Evolutionary conservation across 2,329 filamentous ascomycete genomes (phyloP).

Genomic region (Colletotrichum euphorbiae): DNA sequence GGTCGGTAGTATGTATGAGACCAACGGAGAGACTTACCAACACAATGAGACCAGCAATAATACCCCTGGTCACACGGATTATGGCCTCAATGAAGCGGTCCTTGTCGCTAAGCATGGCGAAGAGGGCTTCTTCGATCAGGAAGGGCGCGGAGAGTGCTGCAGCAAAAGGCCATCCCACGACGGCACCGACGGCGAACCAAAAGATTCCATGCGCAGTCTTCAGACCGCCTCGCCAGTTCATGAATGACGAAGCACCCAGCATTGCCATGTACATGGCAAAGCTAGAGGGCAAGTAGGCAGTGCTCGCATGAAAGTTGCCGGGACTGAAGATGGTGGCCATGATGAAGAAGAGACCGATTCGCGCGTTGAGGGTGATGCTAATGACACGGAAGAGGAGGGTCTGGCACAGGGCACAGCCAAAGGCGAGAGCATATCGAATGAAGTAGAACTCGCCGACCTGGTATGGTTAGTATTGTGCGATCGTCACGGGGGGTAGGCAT

Average conservation of each 20-base stretch:
- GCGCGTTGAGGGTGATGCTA: conserved; percentile 79
- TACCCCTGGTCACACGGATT: conserved; percentile 74
- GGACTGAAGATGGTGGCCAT: conserved; percentile 82
- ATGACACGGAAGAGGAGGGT: conserved; percentile 84
- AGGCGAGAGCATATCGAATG: conserved; percentile 79
- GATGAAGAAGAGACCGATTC: conserved; percentile 88
- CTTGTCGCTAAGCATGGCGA: conserved; percentile 64
- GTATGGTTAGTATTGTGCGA: neutral
- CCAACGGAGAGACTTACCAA: conserved; percentile 66
- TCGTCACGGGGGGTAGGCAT: too few relatives aligned
- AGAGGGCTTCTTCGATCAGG: conserved; percentile 78
- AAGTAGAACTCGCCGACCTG: conserved; percentile 85
- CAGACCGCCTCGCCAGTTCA: conserved; percentile 86
- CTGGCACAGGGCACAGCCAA: conserved; percentile 84
- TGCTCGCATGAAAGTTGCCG: conserved; percentile 92
- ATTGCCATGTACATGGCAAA: conserved; percentile 97
- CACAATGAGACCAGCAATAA: conserved; percentile 73
- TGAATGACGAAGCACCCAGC: conserved; percentile 87
- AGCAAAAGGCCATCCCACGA: conserved; percentile 95
- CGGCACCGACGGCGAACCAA: conserved; percentile 88
- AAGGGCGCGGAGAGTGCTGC: conserved; percentile 85
- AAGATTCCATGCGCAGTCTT: conserved; percentile 86
- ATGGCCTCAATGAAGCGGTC: conserved; percentile 71
- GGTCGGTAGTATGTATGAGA: conserved; percentile 29
- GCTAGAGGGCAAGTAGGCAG: conserved; percentile 89